Percentiles rank a stretch among this genome's conserved stretches.
Evolutionary conservation across 257 asterid species (phyloP).

Genomic region (Coffea canephora): DNA sequence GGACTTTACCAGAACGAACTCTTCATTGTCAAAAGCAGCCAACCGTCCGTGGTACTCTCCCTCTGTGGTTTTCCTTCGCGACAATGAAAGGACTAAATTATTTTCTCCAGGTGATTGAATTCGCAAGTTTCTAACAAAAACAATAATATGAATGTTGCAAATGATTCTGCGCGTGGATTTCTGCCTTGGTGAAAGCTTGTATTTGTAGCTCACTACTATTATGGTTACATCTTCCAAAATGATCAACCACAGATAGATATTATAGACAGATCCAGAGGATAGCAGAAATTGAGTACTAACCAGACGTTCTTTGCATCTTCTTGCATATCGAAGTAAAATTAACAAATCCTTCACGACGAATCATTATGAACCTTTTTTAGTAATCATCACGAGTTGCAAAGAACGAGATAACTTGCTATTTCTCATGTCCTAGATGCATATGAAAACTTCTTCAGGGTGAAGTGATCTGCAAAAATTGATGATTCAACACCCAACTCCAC

Average conservation of each 20-base stretch:
- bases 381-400: neutral
- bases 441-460: neutral
- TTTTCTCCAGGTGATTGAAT: neutral
- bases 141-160: too few species aligned
- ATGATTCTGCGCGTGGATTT: too few species aligned
- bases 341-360: neutral
- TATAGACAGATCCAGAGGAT: neutral
- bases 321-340: neutral
- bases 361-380: neutral
- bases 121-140: neutral
- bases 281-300: neutral
- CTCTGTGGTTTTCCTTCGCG: too few species aligned
- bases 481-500: neutral
- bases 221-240: neutral
- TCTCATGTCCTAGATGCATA: neutral
- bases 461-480: neutral
- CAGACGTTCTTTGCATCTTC: neutral
- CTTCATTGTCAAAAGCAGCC: too few species aligned
- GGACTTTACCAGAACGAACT: too few species aligned
- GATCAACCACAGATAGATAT: neutral
- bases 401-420: neutral
- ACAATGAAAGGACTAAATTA: too few species aligned
- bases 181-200: neutral
- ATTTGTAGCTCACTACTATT: neutral
- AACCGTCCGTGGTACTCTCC: too few species aligned